Evolutionary conservation across 768 basidiomycete species (phyloP).

Genomic region (Russula foetens): DNA sequence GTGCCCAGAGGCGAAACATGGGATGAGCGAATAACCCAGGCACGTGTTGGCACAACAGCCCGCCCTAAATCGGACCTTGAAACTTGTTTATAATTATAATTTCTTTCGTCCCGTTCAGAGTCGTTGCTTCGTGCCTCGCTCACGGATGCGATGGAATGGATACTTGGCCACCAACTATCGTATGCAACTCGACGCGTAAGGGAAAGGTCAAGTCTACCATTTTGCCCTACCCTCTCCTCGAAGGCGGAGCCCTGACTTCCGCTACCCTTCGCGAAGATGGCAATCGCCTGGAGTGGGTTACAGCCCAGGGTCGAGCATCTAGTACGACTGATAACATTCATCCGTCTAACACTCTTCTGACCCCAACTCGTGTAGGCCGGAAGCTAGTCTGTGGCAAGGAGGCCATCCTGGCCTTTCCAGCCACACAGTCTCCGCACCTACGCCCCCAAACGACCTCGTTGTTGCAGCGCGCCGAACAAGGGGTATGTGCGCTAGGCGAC

Average conservation of each 20-base stretch:
- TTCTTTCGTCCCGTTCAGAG: too few relatives aligned
- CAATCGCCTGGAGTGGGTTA: constrained; percentile 46
- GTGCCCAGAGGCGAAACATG: constrained; percentile 40
- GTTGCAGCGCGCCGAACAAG: constrained; percentile 55
- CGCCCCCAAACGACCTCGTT: constrained; percentile 27
- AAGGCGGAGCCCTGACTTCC: constrained; percentile 48
- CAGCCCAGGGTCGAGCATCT: constrained; percentile 25
- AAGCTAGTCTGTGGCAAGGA: constrained; percentile 26
- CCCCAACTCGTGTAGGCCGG: constrained; percentile 22
- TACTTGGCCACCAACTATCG: constrained; percentile 7
- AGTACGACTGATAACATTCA: background rate
- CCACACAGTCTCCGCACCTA: constrained; percentile 37
- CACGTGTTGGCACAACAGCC: too few relatives aligned
- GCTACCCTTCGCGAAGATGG: constrained; percentile 42
- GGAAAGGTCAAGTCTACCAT: constrained; percentile 25
- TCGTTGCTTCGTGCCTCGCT: background rate
- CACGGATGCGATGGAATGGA: constrained; percentile 11
- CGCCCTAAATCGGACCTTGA: background rate
- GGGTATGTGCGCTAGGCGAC: constrained; percentile 35
- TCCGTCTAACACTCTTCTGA: constrained; percentile 7
- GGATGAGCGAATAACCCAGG: background rate
- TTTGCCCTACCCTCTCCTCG: constrained; percentile 45
- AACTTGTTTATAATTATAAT: too few relatives aligned
- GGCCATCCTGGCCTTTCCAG: constrained; percentile 47
- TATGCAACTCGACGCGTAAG: constrained; percentile 19